These are phyloP conservation scores for Conoideocrella luteorostrata DNA, from an alignment of 2,329 filamentous ascomycete genomes.

Conservation along the genomic window DNA sequence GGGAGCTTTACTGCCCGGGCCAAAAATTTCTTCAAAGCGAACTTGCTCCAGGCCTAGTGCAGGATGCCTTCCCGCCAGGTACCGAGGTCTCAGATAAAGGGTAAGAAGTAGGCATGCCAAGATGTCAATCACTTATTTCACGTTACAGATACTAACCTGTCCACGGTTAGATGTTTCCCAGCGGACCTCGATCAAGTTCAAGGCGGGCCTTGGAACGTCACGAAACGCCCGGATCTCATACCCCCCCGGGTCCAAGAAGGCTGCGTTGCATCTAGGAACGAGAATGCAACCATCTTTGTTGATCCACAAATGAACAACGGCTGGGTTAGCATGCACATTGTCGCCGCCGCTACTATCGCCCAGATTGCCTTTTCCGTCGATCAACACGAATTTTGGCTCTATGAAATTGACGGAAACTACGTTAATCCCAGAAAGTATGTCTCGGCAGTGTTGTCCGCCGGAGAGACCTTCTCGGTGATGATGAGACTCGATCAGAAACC, in stretches of 20 bases:
- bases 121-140: too few relatives aligned
- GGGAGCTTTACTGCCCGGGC: slow-evolving; percentile 6
- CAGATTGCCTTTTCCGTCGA: slow-evolving; percentile 29
- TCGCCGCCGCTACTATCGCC: slow-evolving; percentile 8
- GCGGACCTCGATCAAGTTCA: neutral
- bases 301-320: slow-evolving; percentile 4
- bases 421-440: slow-evolving; percentile 27
- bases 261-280: neutral
- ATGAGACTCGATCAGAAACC: slow-evolving; percentile 31
- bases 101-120: too few relatives aligned
- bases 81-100: too few relatives aligned
- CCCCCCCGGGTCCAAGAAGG: slow-evolving; percentile 1
- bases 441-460: slow-evolving; percentile 23
- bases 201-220: slow-evolving; percentile 4
- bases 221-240: neutral
- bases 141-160: too few relatives aligned
- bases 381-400: slow-evolving; percentile 35
- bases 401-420: slow-evolving; percentile 35
- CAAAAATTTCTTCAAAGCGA: neutral
- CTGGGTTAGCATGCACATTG: slow-evolving; percentile 9
- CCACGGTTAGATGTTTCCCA: slow-evolving; percentile 7
- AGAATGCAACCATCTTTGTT: slow-evolving; percentile 2
- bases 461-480: slow-evolving; percentile 33
- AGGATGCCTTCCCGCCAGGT: too few relatives aligned
- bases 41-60: too few relatives aligned